Evolutionary conservation across 148 eudicot genomes (phyloP).

Genomic region (Talinum fruticosum): DNA sequence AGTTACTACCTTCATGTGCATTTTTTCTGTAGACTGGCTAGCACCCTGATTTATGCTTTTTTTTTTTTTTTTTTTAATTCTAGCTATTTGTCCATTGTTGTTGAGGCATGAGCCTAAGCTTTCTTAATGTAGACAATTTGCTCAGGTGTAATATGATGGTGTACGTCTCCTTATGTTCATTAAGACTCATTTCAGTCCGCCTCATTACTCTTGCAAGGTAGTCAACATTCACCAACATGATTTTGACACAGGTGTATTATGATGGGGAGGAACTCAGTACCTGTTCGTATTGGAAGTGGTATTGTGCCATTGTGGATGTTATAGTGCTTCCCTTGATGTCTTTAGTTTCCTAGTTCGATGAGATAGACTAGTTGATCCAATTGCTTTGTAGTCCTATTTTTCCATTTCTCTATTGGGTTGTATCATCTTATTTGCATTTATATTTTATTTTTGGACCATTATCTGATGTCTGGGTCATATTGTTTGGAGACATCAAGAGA

Average conservation of each 20-base stretch:
- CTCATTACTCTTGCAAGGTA: neutral
- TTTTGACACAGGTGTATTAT: no score
- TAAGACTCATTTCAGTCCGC: neutral
- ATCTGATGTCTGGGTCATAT: neutral
- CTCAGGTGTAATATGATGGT: neutral
- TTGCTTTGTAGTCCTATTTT: no score
- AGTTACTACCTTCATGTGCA: neutral
- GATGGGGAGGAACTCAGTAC: no score
- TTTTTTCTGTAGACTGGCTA: neutral
- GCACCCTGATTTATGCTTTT: neutral
- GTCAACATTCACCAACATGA: neutral
- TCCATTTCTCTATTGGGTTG: neutral
- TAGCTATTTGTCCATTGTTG: neutral
- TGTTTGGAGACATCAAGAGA: no score
- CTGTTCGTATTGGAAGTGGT: no score
- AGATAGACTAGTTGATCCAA: neutral
- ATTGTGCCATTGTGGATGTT: neutral
- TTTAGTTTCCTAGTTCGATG: neutral
- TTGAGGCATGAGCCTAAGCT: neutral
- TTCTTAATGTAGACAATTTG: neutral
- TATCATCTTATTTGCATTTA: neutral
- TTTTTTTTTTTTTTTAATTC: neutral
- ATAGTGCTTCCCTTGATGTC: neutral
- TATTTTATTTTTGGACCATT: no score
- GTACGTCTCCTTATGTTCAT: neutral